phyloP scores from a whole-genome alignment of 768 basidiomycete species.

The Tricholoma bakamatsutake region DNA sequence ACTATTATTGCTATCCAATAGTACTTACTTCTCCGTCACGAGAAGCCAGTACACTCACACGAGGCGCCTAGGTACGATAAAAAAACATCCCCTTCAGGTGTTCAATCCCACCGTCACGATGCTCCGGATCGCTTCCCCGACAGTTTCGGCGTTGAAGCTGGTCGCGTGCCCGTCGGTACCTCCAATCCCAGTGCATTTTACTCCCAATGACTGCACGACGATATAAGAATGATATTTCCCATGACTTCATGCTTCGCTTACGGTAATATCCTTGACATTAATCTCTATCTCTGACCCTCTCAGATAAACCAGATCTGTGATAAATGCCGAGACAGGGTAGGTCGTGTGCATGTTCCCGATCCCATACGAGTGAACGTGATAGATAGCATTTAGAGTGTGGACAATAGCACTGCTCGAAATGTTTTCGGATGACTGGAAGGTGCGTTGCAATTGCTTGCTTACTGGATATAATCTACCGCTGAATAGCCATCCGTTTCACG shows the following conservation, averaged over 20 bases:
- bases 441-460: slow-evolving; percentile 10
- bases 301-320: slow-evolving; percentile 82
- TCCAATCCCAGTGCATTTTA: slow-evolving; percentile 49
- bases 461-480: slow-evolving; percentile 82
- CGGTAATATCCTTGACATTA: slow-evolving; percentile 55
- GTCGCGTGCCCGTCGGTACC: slow-evolving; percentile 15
- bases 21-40: background rate
- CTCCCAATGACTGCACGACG: slow-evolving; percentile 45
- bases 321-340: slow-evolving; percentile 73
- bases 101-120: background rate
- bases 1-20: background rate
- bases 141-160: slow-evolving; percentile 40
- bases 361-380: slow-evolving; percentile 47
- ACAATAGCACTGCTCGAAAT: slow-evolving; percentile 50
- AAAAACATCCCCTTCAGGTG: background rate
- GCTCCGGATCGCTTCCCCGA: slow-evolving; percentile 35
- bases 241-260: slow-evolving; percentile 28
- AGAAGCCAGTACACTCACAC: background rate
- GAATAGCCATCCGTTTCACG: slow-evolving; percentile 85
- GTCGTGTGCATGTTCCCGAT: slow-evolving; percentile 53
- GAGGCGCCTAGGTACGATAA: background rate
- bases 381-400: slow-evolving; percentile 59
- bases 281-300: slow-evolving; percentile 57
- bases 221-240: background rate
- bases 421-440: background rate